A percentile compares a stretch with the other conserved stretches of the same genome.
Evolutionary conservation across 495 filamentous ascomycete species (phyloP).

Genomic region (Penicillium pulvis): DNA sequence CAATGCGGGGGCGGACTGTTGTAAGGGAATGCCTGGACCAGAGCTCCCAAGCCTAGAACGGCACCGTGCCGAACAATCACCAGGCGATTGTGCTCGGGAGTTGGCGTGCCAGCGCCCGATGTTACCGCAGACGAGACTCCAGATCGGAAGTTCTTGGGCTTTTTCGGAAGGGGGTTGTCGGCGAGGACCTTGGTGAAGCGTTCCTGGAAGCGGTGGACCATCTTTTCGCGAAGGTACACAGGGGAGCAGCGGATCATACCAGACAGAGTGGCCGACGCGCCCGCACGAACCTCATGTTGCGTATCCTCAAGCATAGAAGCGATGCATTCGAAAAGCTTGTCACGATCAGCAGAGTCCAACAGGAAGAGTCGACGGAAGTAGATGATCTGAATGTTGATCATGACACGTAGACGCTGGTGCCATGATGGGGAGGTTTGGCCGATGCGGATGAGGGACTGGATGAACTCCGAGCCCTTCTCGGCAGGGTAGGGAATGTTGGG

Average conservation of each 20-base stretch:
- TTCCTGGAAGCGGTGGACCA: constrained; percentile 71
- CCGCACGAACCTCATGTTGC: constrained; percentile 93
- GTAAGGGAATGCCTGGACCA: constrained; percentile 97
- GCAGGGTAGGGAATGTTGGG: constrained; percentile 92
- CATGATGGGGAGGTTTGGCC: constrained; percentile 85
- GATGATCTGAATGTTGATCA: constrained; percentile 99
- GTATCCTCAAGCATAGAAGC: constrained; percentile 89
- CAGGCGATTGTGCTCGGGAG: constrained; percentile 79
- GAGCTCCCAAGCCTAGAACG: constrained; percentile 85
- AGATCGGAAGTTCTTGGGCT: constrained; percentile 45
- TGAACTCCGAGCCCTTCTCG: constrained; percentile 81
- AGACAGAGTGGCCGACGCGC: constrained; percentile 85
- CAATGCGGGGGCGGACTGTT: constrained; percentile 89
- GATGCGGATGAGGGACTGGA: constrained; percentile 83
- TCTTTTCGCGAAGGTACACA: constrained; percentile 69
- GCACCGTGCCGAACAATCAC: constrained; percentile 85
- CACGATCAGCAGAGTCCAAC: constrained; percentile 73
- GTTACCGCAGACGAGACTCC: constrained; percentile 45
- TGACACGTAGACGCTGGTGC: constrained; percentile 94
- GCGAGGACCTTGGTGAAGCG: constrained; percentile 77
- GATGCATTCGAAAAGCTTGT: constrained; percentile 84
- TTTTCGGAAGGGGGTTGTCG: constrained; percentile 85
- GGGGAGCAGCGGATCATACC: constrained; percentile 99
- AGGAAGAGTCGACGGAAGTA: constrained; percentile 98
- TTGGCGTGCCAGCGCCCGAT: constrained; percentile 71